Evolutionary conservation across 192 early-diverging fungal genomes (phyloP).

Genomic region (Entophlyctis helioformis): DNA sequence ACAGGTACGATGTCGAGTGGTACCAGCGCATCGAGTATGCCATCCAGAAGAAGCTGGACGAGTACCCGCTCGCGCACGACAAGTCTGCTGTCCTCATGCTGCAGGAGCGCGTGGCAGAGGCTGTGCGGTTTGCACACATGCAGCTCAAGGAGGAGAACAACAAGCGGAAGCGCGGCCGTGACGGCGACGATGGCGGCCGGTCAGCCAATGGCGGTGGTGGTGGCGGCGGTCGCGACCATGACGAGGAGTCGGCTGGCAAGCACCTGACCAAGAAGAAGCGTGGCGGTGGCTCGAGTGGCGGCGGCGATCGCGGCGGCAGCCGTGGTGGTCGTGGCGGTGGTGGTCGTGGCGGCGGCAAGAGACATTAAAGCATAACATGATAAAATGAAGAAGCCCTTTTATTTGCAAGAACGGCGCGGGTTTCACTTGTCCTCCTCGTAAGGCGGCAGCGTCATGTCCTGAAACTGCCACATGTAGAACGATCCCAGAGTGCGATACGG

Average conservation of each 20-base stretch:
- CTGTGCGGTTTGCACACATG: constrained; percentile 71
- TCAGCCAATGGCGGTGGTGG: constrained; percentile 1
- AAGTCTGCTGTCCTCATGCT: constrained; percentile 79
- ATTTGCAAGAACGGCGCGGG: too few relatives aligned
- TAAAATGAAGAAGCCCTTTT: too few relatives aligned
- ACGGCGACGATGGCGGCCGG: neutral
- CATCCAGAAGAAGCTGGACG: constrained; percentile 73
- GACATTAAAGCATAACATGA: too few relatives aligned
- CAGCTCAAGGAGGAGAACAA: constrained; percentile 70
- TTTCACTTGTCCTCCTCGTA: too few relatives aligned
- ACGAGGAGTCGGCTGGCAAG: constrained; percentile 9
- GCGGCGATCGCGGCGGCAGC: too few relatives aligned
- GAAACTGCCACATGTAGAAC: constrained; percentile 53
- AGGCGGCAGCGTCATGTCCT: too few relatives aligned
- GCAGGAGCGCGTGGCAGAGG: constrained; percentile 89
- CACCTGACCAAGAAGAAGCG: constrained; percentile 15
- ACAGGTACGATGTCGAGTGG: constrained; percentile 90
- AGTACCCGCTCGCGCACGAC: constrained; percentile 58
- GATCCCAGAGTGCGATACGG: constrained; percentile 51
- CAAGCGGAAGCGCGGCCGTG: constrained; percentile 12
- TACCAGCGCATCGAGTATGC: constrained; percentile 90
- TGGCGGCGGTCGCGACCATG: constrained; percentile 3
- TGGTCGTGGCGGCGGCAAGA: too few relatives aligned
- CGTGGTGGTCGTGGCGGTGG: too few relatives aligned
- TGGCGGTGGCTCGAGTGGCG: too few relatives aligned